Percentiles rank a stretch among this genome's conserved stretches.
These are phyloP conservation scores for Hygrophorus russula DNA, from an alignment of 768 basidiomycete species.

Conservation along the genomic window DNA sequence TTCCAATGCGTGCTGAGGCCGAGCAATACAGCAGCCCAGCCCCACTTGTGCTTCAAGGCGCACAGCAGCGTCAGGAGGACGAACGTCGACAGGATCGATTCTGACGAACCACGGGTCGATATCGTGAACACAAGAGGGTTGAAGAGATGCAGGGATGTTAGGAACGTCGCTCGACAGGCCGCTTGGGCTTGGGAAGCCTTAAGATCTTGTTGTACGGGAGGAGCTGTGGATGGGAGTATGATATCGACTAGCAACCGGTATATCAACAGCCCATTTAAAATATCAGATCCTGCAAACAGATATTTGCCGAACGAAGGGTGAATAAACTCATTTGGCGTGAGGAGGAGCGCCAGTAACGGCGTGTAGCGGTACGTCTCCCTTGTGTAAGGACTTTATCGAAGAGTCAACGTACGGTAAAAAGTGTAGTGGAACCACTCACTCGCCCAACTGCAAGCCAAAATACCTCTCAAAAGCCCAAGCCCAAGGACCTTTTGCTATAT, in stretches of 20 bases:
- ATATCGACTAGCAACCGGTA: constrained; percentile 44
- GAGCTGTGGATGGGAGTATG: constrained; percentile 25
- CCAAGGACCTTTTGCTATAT: constrained; percentile 51
- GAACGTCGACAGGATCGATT: constrained; percentile 72
- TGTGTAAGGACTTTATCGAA: constrained; percentile 62
- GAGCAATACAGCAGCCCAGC: constrained; percentile 55
- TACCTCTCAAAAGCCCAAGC: constrained; percentile 7
- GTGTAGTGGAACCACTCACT: constrained; percentile 39
- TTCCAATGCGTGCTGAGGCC: constrained; percentile 93
- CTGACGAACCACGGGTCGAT: constrained; percentile 93
- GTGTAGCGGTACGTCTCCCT: constrained; percentile 96
- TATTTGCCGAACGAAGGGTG: constrained; percentile 89
- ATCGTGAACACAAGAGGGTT: constrained; percentile 95
- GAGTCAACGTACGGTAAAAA: neutral
- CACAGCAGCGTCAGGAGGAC: constrained; percentile 62
- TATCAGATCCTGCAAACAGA: constrained; percentile 75
- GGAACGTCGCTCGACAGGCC: constrained; percentile 36
- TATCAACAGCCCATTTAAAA: constrained; percentile 68
- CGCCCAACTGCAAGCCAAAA: constrained; percentile 38
- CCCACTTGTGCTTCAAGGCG: constrained; percentile 49
- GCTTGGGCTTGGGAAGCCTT: neutral
- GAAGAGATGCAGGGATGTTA: constrained; percentile 67
- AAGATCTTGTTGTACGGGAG: constrained; percentile 3
- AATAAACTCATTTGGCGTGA: constrained; percentile 71
- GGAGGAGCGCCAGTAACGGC: constrained; percentile 74